Evolutionary conservation across 2,329 filamentous ascomycete species (phyloP).

Genomic region (Aspergillus japonicus): DNA sequence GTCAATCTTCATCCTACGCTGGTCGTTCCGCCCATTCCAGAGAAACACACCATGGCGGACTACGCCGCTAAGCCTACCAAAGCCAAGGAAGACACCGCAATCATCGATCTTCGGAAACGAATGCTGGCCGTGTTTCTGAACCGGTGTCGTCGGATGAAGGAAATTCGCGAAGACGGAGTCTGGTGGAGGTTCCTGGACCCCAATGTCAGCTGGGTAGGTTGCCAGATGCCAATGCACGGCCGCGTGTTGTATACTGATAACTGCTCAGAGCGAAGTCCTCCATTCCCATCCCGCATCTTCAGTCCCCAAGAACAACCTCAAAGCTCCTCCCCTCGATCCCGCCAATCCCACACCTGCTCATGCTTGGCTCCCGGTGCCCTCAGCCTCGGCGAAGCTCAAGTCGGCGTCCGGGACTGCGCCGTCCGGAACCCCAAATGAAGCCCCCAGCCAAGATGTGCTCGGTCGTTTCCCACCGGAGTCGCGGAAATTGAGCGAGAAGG

Average conservation of each 20-base stretch:
- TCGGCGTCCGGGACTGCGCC: slow-evolving; percentile 36
- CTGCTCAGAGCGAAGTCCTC: slow-evolving; percentile 78
- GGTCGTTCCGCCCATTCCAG: slow-evolving; percentile 93
- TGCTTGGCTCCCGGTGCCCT: slow-evolving; percentile 80
- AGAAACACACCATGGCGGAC: slow-evolving; percentile 98
- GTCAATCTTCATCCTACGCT: slow-evolving; percentile 91
- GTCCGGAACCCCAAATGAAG: slow-evolving; percentile 52
- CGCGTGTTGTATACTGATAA: slow-evolving; percentile 25
- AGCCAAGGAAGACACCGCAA: slow-evolving; percentile 94
- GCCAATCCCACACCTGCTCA: slow-evolving; percentile 90
- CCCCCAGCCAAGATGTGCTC: slow-evolving; percentile 63
- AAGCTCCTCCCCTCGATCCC: slow-evolving; percentile 90
- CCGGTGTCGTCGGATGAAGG: slow-evolving; percentile 86
- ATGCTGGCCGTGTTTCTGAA: slow-evolving; percentile 97
- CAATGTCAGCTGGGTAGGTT: slow-evolving; percentile 91
- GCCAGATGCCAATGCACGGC: slow-evolving; percentile 15
- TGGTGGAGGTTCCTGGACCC: slow-evolving; percentile 98
- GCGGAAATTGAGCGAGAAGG: slow-evolving; percentile 75
- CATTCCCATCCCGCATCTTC: slow-evolving; percentile 86
- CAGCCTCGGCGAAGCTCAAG: slow-evolving; percentile 81
- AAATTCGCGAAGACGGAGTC: slow-evolving; percentile 86
- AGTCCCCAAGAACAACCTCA: slow-evolving; percentile 89
- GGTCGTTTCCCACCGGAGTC: slow-evolving; percentile 80
- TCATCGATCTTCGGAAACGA: slow-evolving; percentile 93
- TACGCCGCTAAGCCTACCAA: slow-evolving; percentile 97